Evolutionary conservation across 2,329 filamentous ascomycete species (phyloP).

Genomic region (Talaromyces sp.): DNA sequence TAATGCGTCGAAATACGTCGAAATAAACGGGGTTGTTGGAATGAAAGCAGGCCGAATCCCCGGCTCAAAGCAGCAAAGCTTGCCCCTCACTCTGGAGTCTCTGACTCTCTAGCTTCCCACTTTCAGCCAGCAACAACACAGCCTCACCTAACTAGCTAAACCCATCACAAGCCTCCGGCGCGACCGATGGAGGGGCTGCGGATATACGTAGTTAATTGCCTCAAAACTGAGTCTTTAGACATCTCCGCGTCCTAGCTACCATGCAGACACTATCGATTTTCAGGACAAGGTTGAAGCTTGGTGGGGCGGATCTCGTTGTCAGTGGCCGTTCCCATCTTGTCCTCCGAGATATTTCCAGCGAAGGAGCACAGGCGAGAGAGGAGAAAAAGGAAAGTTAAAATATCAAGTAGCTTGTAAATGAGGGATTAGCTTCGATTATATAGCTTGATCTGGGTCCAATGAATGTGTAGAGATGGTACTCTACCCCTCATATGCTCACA

Average conservation of each 20-base stretch:
- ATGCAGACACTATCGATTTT: neutral
- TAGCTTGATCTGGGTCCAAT: slow-evolving; percentile 9
- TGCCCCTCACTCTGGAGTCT: neutral
- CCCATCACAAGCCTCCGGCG: slow-evolving; percentile 9
- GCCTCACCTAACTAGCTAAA: slow-evolving; percentile 5
- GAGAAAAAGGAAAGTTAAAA: neutral
- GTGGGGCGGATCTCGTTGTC: slow-evolving; percentile 1
- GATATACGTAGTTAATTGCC: slow-evolving; percentile 5
- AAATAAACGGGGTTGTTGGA: neutral
- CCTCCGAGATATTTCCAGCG: neutral
- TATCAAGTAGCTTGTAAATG: neutral
- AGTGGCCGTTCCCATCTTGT: neutral
- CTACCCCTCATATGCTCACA: slow-evolving; percentile 5
- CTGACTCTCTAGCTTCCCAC: neutral
- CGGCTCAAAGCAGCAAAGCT: neutral
- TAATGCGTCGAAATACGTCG: neutral
- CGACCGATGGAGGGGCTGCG: slow-evolving; percentile 6
- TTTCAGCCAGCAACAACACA: slow-evolving; percentile 7
- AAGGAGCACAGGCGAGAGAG: neutral
- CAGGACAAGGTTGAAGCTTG: neutral
- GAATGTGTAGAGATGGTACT: neutral
- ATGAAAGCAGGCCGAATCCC: neutral
- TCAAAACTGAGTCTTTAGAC: neutral
- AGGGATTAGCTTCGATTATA: neutral
- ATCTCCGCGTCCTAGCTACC: neutral